A percentile compares a stretch with the other conserved stretches of the same genome.
These are phyloP conservation scores for Camelina hispida DNA, from an alignment of 345 rosid species.

Conservation along the genomic window DNA sequence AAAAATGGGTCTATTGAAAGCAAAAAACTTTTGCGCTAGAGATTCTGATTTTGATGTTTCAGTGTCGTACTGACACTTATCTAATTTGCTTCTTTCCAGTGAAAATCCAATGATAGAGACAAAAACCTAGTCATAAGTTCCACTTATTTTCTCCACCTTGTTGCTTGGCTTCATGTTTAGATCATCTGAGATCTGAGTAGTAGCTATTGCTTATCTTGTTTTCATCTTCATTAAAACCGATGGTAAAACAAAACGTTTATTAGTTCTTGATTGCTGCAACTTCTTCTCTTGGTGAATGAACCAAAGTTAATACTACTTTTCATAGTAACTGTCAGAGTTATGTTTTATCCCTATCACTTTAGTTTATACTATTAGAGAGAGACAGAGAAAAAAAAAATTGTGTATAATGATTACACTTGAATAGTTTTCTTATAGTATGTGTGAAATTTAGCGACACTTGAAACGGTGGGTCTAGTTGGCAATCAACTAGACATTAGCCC, in stretches of 20 bases:
- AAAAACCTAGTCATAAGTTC: constrained; percentile 44
- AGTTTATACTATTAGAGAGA: background rate
- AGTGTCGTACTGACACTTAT: constrained; percentile 52
- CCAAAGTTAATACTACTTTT: background rate
- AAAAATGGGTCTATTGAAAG: constrained; percentile 51
- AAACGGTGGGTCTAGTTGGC: background rate
- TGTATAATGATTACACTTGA: background rate
- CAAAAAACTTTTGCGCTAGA: constrained; percentile 48
- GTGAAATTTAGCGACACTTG: background rate
- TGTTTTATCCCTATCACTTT: background rate
- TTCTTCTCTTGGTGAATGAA: constrained; percentile 28
- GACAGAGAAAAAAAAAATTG: background rate
- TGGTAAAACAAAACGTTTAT: constrained; percentile 26
- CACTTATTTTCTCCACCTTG: constrained; percentile 31
- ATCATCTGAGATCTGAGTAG: constrained; percentile 17
- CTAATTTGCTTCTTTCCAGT: constrained; percentile 31
- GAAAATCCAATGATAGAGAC: constrained; percentile 31
- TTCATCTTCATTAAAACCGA: constrained; percentile 8
- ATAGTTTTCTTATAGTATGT: background rate
- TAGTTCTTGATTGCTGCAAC: constrained; percentile 23
- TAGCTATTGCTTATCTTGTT: constrained; percentile 8
- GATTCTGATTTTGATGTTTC: constrained; percentile 81
- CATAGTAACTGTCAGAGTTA: background rate
- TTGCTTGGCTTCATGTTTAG: constrained; percentile 17
- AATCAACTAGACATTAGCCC: background rate